These are phyloP conservation scores for Rhodotorula sp. DNA, from an alignment of 1,284 basidiomycete species.

Conservation along the genomic window DNA sequence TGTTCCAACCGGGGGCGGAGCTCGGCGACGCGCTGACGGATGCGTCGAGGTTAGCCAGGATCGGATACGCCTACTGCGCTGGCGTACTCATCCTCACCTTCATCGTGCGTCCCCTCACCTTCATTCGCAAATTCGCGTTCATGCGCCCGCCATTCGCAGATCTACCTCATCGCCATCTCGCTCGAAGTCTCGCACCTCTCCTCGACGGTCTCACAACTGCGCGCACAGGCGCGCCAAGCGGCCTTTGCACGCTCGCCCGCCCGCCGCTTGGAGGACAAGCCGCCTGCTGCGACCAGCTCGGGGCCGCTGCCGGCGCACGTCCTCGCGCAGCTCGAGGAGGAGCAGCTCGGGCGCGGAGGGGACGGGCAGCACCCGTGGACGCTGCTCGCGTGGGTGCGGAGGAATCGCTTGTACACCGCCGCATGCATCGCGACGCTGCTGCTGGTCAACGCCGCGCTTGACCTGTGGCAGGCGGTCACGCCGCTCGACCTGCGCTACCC, in stretches of 20 bases:
- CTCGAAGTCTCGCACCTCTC: constrained; percentile 21
- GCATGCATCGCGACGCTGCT: constrained; percentile 22
- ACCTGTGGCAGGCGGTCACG: constrained; percentile 20
- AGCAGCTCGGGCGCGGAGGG: not conserved
- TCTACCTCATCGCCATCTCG: constrained; percentile 20
- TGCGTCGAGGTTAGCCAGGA: not conserved
- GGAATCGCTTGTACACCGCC: constrained; percentile 19
- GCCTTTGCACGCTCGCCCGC: not conserved
- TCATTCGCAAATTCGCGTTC: not conserved
- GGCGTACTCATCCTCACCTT: constrained; percentile 13
- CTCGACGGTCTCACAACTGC: not conserved
- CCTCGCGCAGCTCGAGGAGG: constrained; percentile 7
- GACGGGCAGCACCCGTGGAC: constrained; percentile 1
- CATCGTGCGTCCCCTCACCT: constrained; percentile 4
- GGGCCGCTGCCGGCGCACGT: not conserved
- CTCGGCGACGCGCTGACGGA: constrained; percentile 4
- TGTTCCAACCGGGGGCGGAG: constrained; percentile 7
- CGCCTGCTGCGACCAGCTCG: not conserved
- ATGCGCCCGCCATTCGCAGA: not conserved
- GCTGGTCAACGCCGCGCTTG: constrained; percentile 6
- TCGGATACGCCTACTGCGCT: constrained; percentile 1
- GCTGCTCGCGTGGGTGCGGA: constrained; percentile 22
- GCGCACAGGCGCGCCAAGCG: not conserved
- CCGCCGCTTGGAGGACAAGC: not conserved
- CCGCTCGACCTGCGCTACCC: constrained; percentile 9